Percentiles rank a stretch among this genome's conserved stretches.
Conservation (phyloP, 2,329 filamentous ascomycete genomes). For the Trichothecium roseum region DNA sequence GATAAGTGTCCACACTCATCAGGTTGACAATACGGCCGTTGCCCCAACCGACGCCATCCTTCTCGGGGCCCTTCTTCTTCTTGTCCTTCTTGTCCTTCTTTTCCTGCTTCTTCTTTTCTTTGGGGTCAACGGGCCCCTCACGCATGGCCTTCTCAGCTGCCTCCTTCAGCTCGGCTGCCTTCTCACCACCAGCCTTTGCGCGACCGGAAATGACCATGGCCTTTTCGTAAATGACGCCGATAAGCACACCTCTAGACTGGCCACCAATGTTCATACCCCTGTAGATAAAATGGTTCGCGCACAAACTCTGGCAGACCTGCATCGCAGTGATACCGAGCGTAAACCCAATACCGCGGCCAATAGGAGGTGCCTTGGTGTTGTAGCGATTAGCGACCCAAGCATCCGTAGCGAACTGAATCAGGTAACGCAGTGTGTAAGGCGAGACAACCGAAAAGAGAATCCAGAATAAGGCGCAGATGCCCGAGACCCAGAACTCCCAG, state of each 20-base stretch:
- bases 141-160: conserved; percentile 35
- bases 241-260: conserved; percentile 69
- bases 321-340: conserved; percentile 77
- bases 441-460: conserved; percentile 69
- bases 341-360: conserved; percentile 70
- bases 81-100: conserved; percentile 27
- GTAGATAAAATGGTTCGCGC: conserved; percentile 86
- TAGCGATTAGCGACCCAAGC: conserved; percentile 57
- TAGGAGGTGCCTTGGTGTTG: conserved; percentile 46
- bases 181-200: conserved; percentile 68
- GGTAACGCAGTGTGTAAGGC: conserved; percentile 74
- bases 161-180: conserved; percentile 14
- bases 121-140: conserved; percentile 30
- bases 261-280: conserved; percentile 87
- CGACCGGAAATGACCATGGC: conserved; percentile 80
- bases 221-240: conserved; percentile 84
- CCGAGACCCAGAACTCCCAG: conserved; percentile 75
- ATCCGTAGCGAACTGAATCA: conserved; percentile 75
- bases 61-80: conserved; percentile 24
- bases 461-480: conserved; percentile 63
- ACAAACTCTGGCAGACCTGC: conserved; percentile 73
- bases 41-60: conserved; percentile 73
- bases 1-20: conserved; percentile 93
- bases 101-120: conserved; percentile 24
- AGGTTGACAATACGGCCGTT: conserved; percentile 87